These are phyloP conservation scores for Starmerella sp. DNA, from an alignment of 805 yeast species.

Conservation along the genomic window DNA sequence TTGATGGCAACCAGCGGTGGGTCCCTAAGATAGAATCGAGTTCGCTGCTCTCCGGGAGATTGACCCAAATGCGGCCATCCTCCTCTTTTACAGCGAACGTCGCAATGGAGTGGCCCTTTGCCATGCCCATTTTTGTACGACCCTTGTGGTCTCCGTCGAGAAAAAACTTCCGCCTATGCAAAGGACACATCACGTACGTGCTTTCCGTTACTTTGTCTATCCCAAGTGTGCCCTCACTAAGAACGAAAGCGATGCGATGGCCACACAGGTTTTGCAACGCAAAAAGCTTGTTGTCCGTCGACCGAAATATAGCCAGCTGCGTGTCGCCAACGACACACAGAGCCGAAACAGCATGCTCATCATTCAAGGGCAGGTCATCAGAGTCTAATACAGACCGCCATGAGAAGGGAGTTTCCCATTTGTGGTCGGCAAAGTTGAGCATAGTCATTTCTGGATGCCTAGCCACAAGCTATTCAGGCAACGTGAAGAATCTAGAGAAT, in stretches of 20 bases:
- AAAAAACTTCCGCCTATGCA: slow-evolving; percentile 31
- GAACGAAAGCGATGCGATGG: slow-evolving; percentile 33
- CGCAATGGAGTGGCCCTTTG: slow-evolving; percentile 28
- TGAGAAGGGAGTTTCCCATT: slow-evolving; percentile 27
- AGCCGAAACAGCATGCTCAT: slow-evolving; percentile 28
- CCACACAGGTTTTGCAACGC: slow-evolving; percentile 36
- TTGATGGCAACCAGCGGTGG: slow-evolving; percentile 24
- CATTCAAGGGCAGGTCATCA: slow-evolving; percentile 25
- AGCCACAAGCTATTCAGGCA: not conserved
- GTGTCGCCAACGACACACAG: slow-evolving; percentile 31
- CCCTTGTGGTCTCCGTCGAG: slow-evolving; percentile 26
- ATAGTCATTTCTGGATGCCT: not conserved
- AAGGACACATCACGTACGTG: slow-evolving; percentile 32
- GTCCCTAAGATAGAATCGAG: slow-evolving; percentile 32
- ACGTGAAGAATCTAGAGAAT: not conserved
- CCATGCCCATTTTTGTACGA: slow-evolving; percentile 25
- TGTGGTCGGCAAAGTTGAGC: slow-evolving; percentile 8
- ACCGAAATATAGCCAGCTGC: slow-evolving; percentile 31
- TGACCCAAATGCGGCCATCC: slow-evolving; percentile 26
- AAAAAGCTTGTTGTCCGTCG: slow-evolving; percentile 26
- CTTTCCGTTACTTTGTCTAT: slow-evolving; percentile 26
- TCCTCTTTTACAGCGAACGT: slow-evolving; percentile 31
- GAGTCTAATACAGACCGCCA: slow-evolving; percentile 28
- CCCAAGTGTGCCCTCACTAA: slow-evolving; percentile 31
- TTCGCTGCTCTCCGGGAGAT: slow-evolving; percentile 30